Evolutionary conservation across 805 yeast species (phyloP), one percentile per base, ranked within the genome.

Genomic region (Metschnikowia vanudenii): DNA sequence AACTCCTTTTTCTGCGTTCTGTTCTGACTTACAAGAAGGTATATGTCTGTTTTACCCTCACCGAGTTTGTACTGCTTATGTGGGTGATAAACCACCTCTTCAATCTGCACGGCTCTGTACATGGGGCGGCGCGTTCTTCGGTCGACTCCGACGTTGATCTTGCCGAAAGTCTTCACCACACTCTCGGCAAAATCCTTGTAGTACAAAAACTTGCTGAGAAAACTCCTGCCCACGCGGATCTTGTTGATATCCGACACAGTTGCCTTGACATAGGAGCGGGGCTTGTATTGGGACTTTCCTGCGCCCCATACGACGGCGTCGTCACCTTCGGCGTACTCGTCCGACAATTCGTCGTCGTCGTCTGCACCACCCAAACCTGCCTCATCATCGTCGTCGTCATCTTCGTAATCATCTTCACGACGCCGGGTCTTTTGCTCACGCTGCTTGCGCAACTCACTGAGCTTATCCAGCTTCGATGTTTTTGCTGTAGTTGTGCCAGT

Each of bases 41-140:
- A 82, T 12, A 75, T 63, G 52, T 77, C 79, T 47, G 76, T 73
- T 51, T 71, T 73, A 45, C 65, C 68, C 20, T 66, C 71, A 14
- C 70, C 64, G 37, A 79, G 54, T 30, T 62, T 63, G 56, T 79
- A 79, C 10, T 71, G 67, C 46, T 67, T 71, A 31, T 64, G 65
- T 2, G 75, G 74, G 11, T 52, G 57, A 39, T 70, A 66, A 20
- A 76, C 78, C 8, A 86, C 79, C 45, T 79, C 84, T 54, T 83
- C 85, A 37, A 94, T 81, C 60, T 80, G 84, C 40, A 92, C 96
- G 80, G 92, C 78, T 57, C 97, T 78, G 67, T 94, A 92, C 43
- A 80, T 78, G 10, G 84, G 78, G 58, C 74, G 71, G 26, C 84
- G 80, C 11, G 82, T 78, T 37, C 81, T 75, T 46, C 75, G 76